Evolutionary conservation across 495 filamentous ascomycete species (phyloP).

Genomic region (Jackrogersella minutella): DNA sequence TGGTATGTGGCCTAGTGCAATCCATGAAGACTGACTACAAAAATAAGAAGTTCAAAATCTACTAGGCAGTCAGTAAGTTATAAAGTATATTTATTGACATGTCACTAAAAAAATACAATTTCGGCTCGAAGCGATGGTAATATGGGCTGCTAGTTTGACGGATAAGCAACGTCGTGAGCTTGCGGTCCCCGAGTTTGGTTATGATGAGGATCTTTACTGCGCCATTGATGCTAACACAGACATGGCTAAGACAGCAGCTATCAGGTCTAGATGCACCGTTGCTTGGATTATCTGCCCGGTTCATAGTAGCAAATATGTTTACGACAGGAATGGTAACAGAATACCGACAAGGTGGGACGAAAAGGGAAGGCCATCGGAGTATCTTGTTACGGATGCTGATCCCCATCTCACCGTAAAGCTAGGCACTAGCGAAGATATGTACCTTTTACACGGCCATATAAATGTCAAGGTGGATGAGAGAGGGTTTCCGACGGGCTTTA

Average conservation of each 20-base stretch:
- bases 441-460: slow-evolving; percentile 15
- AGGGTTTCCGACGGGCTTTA: slow-evolving; percentile 22
- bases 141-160: slow-evolving; percentile 20
- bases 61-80: neutral
- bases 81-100: neutral
- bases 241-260: slow-evolving; percentile 27
- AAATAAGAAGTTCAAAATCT: no score
- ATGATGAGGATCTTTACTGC: slow-evolving; percentile 22
- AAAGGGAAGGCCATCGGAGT: slow-evolving; percentile 2
- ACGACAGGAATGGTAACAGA: slow-evolving; percentile 1
- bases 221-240: slow-evolving; percentile 30
- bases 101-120: neutral
- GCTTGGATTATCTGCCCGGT: slow-evolving; percentile 32
- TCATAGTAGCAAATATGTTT: slow-evolving; percentile 21
- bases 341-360: slow-evolving; percentile 10
- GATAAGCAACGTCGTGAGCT: neutral
- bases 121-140: slow-evolving; percentile 14
- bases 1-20: no score
- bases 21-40: no score
- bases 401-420: slow-evolving; percentile 25
- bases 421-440: slow-evolving; percentile 21
- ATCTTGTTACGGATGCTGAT: slow-evolving; percentile 17
- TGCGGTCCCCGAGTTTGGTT: slow-evolving; percentile 18
- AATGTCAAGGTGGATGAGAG: slow-evolving; percentile 18
- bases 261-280: slow-evolving; percentile 18